These are phyloP conservation scores for Phialophora expanda DNA, from an alignment of 2,329 filamentous ascomycete species.

Conservation along the genomic window DNA sequence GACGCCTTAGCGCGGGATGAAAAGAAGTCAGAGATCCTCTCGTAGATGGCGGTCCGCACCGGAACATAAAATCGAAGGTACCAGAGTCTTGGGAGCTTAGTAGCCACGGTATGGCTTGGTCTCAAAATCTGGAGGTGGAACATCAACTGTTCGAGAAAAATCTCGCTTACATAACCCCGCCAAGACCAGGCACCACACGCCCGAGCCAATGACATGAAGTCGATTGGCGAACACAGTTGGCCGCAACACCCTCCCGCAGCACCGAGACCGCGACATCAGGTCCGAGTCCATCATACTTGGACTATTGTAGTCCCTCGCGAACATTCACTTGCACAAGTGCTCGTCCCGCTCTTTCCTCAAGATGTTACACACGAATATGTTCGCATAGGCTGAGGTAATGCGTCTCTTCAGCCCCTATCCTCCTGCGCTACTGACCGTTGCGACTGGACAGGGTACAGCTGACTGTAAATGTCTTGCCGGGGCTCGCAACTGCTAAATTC, in stretches of 20 bases:
- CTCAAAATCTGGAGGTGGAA: background rate
- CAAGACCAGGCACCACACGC: background rate
- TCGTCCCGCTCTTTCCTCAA: background rate
- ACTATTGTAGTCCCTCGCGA: background rate
- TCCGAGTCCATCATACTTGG: background rate
- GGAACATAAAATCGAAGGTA: conserved; percentile 1
- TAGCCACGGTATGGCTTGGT: background rate
- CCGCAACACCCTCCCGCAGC: background rate
- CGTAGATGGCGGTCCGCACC: background rate
- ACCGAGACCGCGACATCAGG: background rate
- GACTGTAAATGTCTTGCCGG: background rate
- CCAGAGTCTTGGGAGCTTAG: background rate
- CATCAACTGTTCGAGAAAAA: conserved; percentile 8
- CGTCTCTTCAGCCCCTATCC: background rate
- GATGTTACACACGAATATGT: background rate
- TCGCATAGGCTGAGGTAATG: background rate
- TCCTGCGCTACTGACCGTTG: background rate
- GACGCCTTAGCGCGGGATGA: background rate
- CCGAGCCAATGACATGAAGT: conserved; percentile 13
- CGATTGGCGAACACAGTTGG: background rate
- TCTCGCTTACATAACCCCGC: conserved; percentile 19
- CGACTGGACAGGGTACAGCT: background rate
- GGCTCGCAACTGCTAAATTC: background rate
- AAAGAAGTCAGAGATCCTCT: background rate
- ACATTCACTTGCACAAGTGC: background rate